A percentile compares a stretch with the other conserved stretches of the same genome.
Conservation (phyloP, 2,329 filamentous ascomycete genomes). For the Cytospora leucostoma region DNA sequence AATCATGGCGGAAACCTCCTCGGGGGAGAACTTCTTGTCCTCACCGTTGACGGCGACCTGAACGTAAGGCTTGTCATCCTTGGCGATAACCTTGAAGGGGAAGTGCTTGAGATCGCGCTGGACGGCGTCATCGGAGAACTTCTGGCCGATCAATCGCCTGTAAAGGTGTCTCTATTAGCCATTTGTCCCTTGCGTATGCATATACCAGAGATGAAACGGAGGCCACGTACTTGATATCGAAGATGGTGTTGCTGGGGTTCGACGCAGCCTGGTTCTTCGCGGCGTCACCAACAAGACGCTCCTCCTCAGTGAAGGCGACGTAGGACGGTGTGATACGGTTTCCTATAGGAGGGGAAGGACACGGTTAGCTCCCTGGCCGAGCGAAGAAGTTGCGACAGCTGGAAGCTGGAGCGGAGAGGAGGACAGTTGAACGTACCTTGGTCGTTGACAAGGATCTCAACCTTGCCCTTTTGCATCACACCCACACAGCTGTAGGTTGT, state of each 20-base stretch:
- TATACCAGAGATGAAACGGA: neutral
- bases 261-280: constrained; percentile 92
- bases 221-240: constrained; percentile 74
- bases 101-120: constrained; percentile 97
- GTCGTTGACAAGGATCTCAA: constrained; percentile 94
- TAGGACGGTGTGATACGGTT: constrained; percentile 95
- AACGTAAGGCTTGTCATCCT: constrained; percentile 86
- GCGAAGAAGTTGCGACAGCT: neutral
- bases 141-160: constrained; percentile 83
- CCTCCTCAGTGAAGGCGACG: constrained; percentile 95
- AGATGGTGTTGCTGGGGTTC: constrained; percentile 77
- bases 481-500: constrained; percentile 89
- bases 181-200: neutral
- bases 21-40: constrained; percentile 74
- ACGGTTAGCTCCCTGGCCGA: neutral
- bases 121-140: constrained; percentile 80
- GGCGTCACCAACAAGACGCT: constrained; percentile 94
- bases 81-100: constrained; percentile 90
- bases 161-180: constrained; percentile 37
- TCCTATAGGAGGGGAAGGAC: constrained; percentile 47
- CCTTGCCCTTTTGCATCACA: constrained; percentile 94
- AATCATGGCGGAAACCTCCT: constrained; percentile 81
- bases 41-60: constrained; percentile 68
- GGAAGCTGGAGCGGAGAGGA: neutral
- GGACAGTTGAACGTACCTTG: constrained; percentile 50